Conservation (phyloP, 768 basidiomycete species). For the Cystobasidium onofrii region DNA sequence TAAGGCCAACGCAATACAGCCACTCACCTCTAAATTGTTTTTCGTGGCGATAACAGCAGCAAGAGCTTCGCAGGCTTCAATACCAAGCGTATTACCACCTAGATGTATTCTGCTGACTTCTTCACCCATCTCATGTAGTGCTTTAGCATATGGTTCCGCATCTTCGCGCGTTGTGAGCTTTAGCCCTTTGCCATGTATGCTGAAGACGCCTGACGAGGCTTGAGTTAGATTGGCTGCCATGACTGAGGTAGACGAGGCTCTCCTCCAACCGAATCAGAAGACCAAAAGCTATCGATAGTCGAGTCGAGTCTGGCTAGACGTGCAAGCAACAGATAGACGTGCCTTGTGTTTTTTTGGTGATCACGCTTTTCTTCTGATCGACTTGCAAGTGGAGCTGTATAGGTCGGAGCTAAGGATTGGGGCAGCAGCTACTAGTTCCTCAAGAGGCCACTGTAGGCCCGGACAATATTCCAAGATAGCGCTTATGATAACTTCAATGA, state of each 20-base stretch:
- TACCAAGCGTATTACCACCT: constrained; percentile 87
- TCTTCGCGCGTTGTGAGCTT: constrained; percentile 71
- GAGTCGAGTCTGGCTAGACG: too few species aligned
- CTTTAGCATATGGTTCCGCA: constrained; percentile 61
- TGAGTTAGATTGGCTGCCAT: constrained; percentile 20
- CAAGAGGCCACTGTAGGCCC: too few species aligned
- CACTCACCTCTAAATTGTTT: constrained; percentile 19
- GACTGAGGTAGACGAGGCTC: background rate
- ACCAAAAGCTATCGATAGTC: too few species aligned
- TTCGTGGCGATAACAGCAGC: background rate
- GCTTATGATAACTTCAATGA: background rate
- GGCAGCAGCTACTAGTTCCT: too few species aligned
- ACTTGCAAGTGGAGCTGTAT: too few species aligned
- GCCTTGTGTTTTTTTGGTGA: constrained; percentile 1
- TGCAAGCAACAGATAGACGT: too few species aligned
- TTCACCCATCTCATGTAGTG: constrained; percentile 46
- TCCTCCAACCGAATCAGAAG: background rate
- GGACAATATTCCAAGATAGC: too few species aligned
- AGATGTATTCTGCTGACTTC: constrained; percentile 79
- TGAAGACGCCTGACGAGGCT: constrained; percentile 45
- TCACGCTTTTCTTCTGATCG: background rate
- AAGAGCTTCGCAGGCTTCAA: constrained; percentile 63
- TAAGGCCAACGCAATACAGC: too few species aligned
- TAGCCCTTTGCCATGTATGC: constrained; percentile 60
- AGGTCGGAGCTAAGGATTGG: too few species aligned